Percentiles rank a stretch among this genome's conserved stretches.
phyloP scores from a whole-genome alignment of 306 rosid genomes.

The Casuarina equisetifolia region DNA sequence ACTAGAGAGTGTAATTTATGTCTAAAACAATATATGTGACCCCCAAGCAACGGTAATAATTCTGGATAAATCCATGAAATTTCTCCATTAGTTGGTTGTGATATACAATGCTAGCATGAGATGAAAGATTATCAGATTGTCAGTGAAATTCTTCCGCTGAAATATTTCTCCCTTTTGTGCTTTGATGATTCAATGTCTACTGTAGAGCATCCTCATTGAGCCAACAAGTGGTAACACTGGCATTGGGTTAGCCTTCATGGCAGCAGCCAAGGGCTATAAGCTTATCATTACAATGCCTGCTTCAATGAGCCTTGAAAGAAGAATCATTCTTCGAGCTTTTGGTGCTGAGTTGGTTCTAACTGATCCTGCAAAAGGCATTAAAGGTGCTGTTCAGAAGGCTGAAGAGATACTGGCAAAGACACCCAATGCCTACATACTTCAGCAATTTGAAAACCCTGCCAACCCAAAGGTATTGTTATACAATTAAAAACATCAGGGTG shows the following conservation, averaged over 20 bases:
- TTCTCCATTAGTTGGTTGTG: slow-evolving; percentile 9
- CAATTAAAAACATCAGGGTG: slow-evolving; percentile 1
- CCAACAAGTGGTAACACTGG: slow-evolving; percentile 83
- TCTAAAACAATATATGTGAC: slow-evolving; percentile 1
- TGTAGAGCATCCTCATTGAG: slow-evolving; percentile 72
- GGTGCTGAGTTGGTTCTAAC: slow-evolving; percentile 83
- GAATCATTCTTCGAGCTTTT: slow-evolving; percentile 66
- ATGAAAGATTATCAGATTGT: background rate
- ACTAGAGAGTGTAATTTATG: background rate
- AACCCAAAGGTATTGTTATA: slow-evolving; percentile 64
- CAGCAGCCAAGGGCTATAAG: slow-evolving; percentile 71
- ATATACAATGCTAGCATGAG: slow-evolving; percentile 16
- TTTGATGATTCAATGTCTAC: slow-evolving; percentile 25
- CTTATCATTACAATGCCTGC: slow-evolving; percentile 85
- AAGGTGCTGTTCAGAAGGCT: slow-evolving; percentile 85
- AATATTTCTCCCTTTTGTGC: slow-evolving; percentile 16
- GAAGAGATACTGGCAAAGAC: slow-evolving; percentile 77
- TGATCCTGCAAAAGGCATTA: slow-evolving; percentile 78
- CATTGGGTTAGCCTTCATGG: slow-evolving; percentile 82
- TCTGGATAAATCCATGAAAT: slow-evolving; percentile 5
- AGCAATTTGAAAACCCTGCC: slow-evolving; percentile 86
- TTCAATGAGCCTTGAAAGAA: slow-evolving; percentile 83
- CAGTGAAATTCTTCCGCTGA: slow-evolving; percentile 29
- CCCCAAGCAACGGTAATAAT: background rate
- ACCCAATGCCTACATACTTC: slow-evolving; percentile 69